These are phyloP conservation scores for Cicer bijugum DNA, from an alignment of 306 rosid species.

Conservation along the genomic window DNA sequence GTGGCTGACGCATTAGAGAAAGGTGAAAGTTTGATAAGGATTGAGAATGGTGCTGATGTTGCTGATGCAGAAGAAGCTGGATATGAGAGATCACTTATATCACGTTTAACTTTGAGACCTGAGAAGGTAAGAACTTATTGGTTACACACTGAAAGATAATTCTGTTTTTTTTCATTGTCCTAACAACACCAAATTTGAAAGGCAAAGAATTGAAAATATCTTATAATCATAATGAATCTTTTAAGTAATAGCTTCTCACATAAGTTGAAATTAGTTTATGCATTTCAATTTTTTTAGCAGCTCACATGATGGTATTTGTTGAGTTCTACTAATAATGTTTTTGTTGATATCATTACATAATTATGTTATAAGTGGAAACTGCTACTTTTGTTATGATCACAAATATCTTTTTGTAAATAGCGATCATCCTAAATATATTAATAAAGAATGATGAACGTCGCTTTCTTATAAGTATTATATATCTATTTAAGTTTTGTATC, in stretches of 20 bases:
- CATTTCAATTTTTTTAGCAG: not conserved
- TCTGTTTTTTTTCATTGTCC: constrained; percentile 23
- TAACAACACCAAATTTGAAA: constrained; percentile 26
- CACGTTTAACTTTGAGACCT: constrained; percentile 77
- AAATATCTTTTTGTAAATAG: not conserved
- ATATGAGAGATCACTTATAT: constrained; percentile 67
- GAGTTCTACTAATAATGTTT: too few relatives aligned
- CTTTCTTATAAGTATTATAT: not conserved
- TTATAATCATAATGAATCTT: not conserved
- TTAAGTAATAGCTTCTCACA: not conserved
- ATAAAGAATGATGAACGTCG: not conserved
- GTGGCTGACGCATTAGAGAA: constrained; percentile 76
- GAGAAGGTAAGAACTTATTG: constrained; percentile 66
- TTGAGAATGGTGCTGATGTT: constrained; percentile 72
- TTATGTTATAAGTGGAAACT: not conserved
- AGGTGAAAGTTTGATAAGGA: constrained; percentile 57
- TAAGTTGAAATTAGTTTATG: not conserved
- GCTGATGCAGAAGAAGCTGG: constrained; percentile 68
- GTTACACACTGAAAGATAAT: constrained; percentile 22
- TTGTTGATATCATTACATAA: too few relatives aligned
- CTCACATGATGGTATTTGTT: too few relatives aligned
- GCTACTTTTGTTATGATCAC: not conserved
- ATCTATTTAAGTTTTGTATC: not conserved
- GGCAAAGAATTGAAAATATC: not conserved
- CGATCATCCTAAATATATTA: not conserved